Percentiles rank a stretch among this genome's conserved stretches.
Conservation (phyloP, 1,284 basidiomycete species). For the Leccinum solheimii region DNA sequence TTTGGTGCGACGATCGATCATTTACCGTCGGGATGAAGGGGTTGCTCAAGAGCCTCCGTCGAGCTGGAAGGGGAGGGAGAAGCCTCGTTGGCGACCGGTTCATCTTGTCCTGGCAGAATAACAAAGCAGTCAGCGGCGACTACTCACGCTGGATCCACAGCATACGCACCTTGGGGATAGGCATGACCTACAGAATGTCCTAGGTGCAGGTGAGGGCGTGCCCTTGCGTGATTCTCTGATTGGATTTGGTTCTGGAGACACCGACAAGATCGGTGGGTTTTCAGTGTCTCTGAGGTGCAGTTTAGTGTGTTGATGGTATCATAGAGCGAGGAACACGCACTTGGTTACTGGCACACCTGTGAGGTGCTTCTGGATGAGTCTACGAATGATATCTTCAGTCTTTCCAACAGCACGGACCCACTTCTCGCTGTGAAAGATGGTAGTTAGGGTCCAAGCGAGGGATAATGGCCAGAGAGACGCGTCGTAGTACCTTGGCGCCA, state of each 20-base stretch:
- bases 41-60: conserved; percentile 15
- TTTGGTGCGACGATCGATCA: neutral
- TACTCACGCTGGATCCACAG: neutral
- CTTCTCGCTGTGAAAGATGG: conserved; percentile 20
- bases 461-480: neutral
- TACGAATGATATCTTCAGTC: conserved; percentile 30
- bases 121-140: neutral
- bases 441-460: neutral
- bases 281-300: conserved; percentile 10
- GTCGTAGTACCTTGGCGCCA: conserved; percentile 24
- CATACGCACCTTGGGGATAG: conserved; percentile 14
- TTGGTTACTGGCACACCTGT: conserved; percentile 21
- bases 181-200: neutral
- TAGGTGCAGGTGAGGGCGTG: neutral
- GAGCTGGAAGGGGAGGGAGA: conserved; percentile 13
- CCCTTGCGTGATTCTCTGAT: neutral
- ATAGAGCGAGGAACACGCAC: conserved; percentile 10
- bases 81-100: neutral
- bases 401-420: conserved; percentile 26
- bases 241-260: neutral
- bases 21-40: conserved; percentile 19
- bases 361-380: conserved; percentile 29
- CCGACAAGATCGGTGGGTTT: conserved; percentile 4
- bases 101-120: conserved; percentile 5
- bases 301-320: neutral